phyloP scores from a whole-genome alignment of 495 filamentous ascomycete genomes.

The Rhypophila decipiens region DNA sequence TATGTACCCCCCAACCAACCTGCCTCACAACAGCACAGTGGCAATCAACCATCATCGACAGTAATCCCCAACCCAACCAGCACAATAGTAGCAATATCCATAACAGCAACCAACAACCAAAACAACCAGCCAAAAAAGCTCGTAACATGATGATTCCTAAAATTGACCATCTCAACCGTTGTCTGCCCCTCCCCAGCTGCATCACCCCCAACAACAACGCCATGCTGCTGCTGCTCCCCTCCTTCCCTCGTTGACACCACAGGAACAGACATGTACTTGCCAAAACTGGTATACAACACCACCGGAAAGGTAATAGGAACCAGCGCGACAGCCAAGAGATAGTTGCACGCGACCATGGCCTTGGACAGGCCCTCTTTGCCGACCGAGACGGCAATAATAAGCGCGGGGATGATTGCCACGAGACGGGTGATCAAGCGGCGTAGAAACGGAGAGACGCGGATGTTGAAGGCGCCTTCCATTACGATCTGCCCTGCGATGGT shows the following conservation, averaged over 20 bases:
- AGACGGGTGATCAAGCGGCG: slow-evolving; percentile 45
- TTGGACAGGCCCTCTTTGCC: slow-evolving; percentile 41
- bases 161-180: slow-evolving; percentile 4
- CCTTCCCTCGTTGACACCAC: slow-evolving; percentile 23
- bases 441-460: slow-evolving; percentile 43
- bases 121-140: slow-evolving; percentile 10
- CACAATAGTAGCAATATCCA: slow-evolving; percentile 17
- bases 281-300: slow-evolving; percentile 38
- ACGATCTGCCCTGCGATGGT: slow-evolving; percentile 55
- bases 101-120: slow-evolving; percentile 14
- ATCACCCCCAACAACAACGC: too few species aligned
- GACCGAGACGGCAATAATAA: slow-evolving; percentile 68
- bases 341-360: slow-evolving; percentile 38
- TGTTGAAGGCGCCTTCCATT: slow-evolving; percentile 47
- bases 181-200: too few species aligned
- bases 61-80: slow-evolving; percentile 12
- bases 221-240: too few species aligned
- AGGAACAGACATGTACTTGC: slow-evolving; percentile 44
- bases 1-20: too few species aligned
- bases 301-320: slow-evolving; percentile 41
- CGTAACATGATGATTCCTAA: slow-evolving; percentile 6
- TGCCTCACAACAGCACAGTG: too few species aligned
- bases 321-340: slow-evolving; percentile 38
- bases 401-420: slow-evolving; percentile 69
- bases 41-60: slow-evolving; percentile 3